phyloP scores from a whole-genome alignment of 2,329 filamentous ascomycete species.

The Cladosporium sp. region DNA sequence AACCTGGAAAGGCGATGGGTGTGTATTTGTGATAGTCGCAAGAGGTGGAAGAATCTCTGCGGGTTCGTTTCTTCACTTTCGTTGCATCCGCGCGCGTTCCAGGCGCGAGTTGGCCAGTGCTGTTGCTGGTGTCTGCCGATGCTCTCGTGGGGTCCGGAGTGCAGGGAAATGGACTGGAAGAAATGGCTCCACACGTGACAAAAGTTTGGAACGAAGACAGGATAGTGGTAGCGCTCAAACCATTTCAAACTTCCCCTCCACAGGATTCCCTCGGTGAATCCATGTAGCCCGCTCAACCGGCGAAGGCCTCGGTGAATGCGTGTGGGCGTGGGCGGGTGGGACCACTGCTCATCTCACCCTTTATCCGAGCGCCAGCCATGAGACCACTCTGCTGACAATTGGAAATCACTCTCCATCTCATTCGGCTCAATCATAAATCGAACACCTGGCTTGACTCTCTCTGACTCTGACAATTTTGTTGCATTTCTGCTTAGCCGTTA shows the following conservation, averaged over 20 bases:
- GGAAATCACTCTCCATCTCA: not conserved
- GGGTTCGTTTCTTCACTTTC: not conserved
- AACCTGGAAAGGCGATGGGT: not conserved
- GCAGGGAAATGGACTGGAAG: not conserved
- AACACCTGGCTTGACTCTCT: conserved; percentile 15
- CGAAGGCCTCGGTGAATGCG: conserved; percentile 5
- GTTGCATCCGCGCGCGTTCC: conserved; percentile 10
- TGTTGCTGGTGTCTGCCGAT: not conserved
- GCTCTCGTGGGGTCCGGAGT: conserved; percentile 13
- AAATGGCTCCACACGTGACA: not conserved
- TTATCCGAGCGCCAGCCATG: conserved; percentile 1
- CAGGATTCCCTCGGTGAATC: not conserved
- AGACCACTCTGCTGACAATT: conserved; percentile 13
- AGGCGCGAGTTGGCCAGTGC: conserved; percentile 18
- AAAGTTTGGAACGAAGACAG: not conserved
- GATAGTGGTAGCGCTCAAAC: too few species aligned
- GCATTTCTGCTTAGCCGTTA: not conserved
- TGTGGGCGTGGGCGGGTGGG: not conserved
- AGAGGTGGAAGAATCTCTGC: not conserved
- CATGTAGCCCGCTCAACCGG: conserved; percentile 4
- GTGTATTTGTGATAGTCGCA: not conserved
- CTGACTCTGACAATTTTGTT: not conserved
- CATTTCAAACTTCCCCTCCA: conserved; percentile 8
- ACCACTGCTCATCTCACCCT: conserved; percentile 2
- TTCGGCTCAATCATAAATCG: conserved; percentile 12